Conservation (phyloP, 139 green algal species). For the Volvox africanus region DNA sequence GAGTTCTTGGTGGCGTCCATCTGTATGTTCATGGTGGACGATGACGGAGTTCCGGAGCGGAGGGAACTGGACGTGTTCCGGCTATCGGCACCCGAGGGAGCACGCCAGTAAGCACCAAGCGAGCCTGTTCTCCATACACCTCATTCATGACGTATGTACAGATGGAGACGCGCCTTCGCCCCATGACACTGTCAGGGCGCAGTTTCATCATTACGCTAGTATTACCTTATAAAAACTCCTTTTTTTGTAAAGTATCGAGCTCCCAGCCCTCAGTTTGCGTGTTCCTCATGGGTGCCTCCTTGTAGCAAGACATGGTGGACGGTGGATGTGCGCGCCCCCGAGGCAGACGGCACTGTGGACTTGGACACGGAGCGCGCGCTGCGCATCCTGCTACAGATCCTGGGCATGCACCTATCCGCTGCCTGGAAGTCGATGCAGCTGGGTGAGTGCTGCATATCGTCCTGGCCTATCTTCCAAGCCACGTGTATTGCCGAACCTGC, state of each 20-base stretch:
- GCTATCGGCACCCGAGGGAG: conserved; percentile 32
- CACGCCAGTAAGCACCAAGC: conserved; percentile 14
- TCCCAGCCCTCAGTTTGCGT: no score
- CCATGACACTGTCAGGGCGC: no score
- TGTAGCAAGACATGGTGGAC: conserved; percentile 76
- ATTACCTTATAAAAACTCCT: no score
- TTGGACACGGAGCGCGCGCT: conserved; percentile 65
- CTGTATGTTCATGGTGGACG: conserved; percentile 84
- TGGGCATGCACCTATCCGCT: conserved; percentile 44
- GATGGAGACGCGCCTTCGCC: no score
- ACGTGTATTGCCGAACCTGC: no score
- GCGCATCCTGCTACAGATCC: conserved; percentile 67
- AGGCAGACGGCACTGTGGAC: conserved; percentile 56
- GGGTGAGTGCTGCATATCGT: neutral
- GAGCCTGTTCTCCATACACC: no score
- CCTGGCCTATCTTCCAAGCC: no score
- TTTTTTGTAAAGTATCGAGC: no score
- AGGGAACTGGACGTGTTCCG: conserved; percentile 61
- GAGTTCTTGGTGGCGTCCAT: conserved; percentile 86
- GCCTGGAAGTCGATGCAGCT: conserved; percentile 66
- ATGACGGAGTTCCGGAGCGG: conserved; percentile 52
- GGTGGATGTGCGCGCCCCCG: conserved; percentile 63
- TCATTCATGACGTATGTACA: no score
- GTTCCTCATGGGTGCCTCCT: neutral
- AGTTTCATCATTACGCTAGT: no score